Evolutionary conservation across 768 basidiomycete genomes (phyloP).

Genomic region (Mycena crocata): DNA sequence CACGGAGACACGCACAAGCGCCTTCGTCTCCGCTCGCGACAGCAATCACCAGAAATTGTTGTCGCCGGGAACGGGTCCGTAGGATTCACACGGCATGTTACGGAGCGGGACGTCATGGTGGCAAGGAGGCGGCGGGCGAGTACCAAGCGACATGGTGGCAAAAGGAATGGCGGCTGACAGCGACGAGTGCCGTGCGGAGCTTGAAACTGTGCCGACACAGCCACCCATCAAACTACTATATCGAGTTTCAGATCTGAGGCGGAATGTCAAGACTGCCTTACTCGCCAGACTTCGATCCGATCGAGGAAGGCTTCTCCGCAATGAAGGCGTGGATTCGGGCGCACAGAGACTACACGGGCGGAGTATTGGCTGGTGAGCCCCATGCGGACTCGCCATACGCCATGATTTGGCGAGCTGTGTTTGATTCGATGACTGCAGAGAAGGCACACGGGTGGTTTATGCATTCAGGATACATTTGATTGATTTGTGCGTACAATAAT

Average conservation of each 20-base stretch:
- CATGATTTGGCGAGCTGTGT: slow-evolving; percentile 43
- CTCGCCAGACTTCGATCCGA: slow-evolving; percentile 47
- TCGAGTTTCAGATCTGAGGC: too few species aligned
- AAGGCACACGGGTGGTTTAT: slow-evolving; percentile 42
- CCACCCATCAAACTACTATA: too few species aligned
- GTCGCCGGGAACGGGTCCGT: too few species aligned
- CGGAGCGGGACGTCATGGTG: neutral
- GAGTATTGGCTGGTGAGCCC: slow-evolving; percentile 29
- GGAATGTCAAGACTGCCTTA: too few species aligned
- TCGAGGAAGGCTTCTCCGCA: slow-evolving; percentile 44
- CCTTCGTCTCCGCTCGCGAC: too few species aligned
- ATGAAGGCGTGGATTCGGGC: slow-evolving; percentile 37
- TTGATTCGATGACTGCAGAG: slow-evolving; percentile 34
- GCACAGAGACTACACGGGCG: slow-evolving; percentile 36
- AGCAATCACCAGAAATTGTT: too few species aligned
- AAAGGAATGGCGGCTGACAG: too few species aligned
- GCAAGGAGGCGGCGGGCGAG: slow-evolving; percentile 37
- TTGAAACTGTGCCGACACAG: too few species aligned
- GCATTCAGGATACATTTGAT: slow-evolving; percentile 39
- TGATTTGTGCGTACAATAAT: neutral
- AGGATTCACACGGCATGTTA: neutral
- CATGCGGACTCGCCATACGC: slow-evolving; percentile 23
- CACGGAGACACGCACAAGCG: too few species aligned
- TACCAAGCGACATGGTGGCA: too few species aligned
- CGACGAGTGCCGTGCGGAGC: too few species aligned